Percentiles rank a stretch among this genome's conserved stretches.
These are phyloP conservation scores for Skeletonema menzelii DNA, from an alignment of 108 stramenopile species.

Conservation along the genomic window DNA sequence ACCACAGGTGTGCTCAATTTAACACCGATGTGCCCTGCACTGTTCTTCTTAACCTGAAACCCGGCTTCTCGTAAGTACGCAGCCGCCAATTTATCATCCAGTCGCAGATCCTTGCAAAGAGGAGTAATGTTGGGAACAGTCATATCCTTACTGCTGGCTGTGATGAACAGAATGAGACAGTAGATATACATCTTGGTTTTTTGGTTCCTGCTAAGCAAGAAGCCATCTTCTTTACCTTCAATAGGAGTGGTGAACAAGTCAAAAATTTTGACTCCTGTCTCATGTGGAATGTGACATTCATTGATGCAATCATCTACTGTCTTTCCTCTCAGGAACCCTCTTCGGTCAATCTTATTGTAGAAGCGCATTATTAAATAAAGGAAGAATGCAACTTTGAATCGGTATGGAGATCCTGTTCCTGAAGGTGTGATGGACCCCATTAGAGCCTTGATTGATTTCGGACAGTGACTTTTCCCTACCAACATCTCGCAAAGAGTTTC, in stretches of 20 bases:
- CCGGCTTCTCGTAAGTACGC: conserved; percentile 74
- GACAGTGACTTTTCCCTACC: conserved; percentile 42
- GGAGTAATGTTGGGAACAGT: conserved; percentile 52
- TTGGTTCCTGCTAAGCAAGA: conserved; percentile 52
- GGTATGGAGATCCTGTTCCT: conserved; percentile 39
- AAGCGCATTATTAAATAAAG: conserved; percentile 61
- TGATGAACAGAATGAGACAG: conserved; percentile 67
- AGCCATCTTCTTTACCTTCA: conserved; percentile 36
- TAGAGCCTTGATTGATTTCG: conserved; percentile 43
- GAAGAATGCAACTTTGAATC: conserved; percentile 58
- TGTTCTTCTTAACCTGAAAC: conserved; percentile 60
- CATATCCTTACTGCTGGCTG: conserved; percentile 69
- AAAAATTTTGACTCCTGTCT: conserved; percentile 55
- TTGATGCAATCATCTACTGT: conserved; percentile 41
- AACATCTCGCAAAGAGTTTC: conserved; percentile 28
- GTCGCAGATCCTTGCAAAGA: conserved; percentile 63
- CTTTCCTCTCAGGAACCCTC: conserved; percentile 38
- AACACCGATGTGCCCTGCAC: conserved; percentile 33
- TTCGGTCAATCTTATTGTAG: conserved; percentile 40
- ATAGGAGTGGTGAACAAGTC: conserved; percentile 64
- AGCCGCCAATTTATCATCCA: conserved; percentile 55
- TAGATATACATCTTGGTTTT: conserved; percentile 63
- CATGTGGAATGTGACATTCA: conserved; percentile 55
- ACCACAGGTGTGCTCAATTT: conserved; percentile 66
- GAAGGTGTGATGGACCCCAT: conserved; percentile 37